These are phyloP conservation scores for Mycena capillaripes DNA, from an alignment of 768 basidiomycete genomes.

Conservation along the genomic window DNA sequence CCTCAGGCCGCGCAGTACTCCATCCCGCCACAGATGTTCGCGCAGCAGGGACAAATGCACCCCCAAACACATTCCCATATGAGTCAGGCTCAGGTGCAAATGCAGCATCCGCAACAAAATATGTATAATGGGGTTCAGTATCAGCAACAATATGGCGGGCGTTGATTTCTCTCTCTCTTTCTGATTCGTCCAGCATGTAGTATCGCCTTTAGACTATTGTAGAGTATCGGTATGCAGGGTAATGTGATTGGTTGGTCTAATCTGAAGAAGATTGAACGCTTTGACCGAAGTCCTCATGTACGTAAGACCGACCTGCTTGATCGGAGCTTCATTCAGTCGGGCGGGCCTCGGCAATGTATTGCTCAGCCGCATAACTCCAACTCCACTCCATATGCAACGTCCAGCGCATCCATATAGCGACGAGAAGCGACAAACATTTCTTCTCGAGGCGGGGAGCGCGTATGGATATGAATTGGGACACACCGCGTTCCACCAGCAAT, in stretches of 20 bases:
- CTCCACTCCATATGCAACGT: constrained; percentile 13
- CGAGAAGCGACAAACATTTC: constrained; percentile 23
- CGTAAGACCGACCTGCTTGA: background rate
- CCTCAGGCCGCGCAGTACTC: constrained; percentile 32
- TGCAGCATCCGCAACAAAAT: constrained; percentile 34
- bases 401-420: constrained; percentile 24
- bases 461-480: constrained; percentile 34
- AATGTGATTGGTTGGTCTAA: background rate
- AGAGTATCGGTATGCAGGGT: background rate
- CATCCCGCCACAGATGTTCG: constrained; percentile 41
- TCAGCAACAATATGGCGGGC: constrained; percentile 33
- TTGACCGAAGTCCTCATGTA: constrained; percentile 1
- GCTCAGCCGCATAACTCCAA: background rate
- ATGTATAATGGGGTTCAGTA: constrained; percentile 25
- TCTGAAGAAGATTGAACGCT: background rate
- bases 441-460: constrained; percentile 2
- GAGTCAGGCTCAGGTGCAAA: constrained; percentile 29
- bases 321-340: background rate
- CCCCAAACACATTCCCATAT: constrained; percentile 28
- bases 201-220: constrained; percentile 9
- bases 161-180: constrained; percentile 12
- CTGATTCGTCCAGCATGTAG: constrained; percentile 2
- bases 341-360: background rate
- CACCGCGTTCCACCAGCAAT: constrained; percentile 13
- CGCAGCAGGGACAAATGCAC: constrained; percentile 40